Conservation (phyloP, 768 basidiomycete species). For the Boletellus sp. region DNA sequence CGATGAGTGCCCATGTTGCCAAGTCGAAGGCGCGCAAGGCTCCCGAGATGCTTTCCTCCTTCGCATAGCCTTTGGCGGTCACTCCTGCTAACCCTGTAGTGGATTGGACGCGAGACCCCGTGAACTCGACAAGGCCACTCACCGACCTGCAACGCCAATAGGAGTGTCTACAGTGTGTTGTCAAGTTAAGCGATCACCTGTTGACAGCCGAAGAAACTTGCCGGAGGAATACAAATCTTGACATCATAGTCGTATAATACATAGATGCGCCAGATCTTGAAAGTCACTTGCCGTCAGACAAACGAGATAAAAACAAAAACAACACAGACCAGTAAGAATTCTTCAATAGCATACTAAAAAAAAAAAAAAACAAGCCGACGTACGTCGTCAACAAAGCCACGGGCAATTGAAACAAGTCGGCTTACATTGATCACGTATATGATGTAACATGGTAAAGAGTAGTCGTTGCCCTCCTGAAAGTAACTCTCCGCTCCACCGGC, state of each 20-base stretch:
- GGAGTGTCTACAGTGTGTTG: conserved; percentile 1
- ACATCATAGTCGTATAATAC: conserved; percentile 12
- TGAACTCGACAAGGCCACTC: neutral
- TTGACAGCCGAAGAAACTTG: conserved; percentile 1
- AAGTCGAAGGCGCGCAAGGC: conserved; percentile 4
- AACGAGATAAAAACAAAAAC: neutral
- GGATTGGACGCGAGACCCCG: neutral
- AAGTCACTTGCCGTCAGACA: neutral
- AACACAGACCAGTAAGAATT: conserved; percentile 14
- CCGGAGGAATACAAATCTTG: conserved; percentile 16
- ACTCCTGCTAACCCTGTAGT: conserved; percentile 7
- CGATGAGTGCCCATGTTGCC: conserved; percentile 16
- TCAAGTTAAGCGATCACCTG: neutral
- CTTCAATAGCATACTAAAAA: conserved; percentile 16
- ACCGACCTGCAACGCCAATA: conserved; percentile 16
- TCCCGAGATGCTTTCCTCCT: neutral
- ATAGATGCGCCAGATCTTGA: conserved; percentile 25
- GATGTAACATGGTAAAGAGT: conserved; percentile 11
- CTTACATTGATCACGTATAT: conserved; percentile 20
- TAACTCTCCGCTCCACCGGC: neutral
- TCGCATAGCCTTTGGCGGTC: conserved; percentile 9
- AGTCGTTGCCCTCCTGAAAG: neutral
- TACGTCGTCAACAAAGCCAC: neutral
- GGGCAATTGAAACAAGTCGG: neutral
- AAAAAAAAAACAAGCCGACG: no score